These are phyloP conservation scores for Martiniozyma asiatica DNA, from an alignment of 1,139 yeast species.

Conservation along the genomic window DNA sequence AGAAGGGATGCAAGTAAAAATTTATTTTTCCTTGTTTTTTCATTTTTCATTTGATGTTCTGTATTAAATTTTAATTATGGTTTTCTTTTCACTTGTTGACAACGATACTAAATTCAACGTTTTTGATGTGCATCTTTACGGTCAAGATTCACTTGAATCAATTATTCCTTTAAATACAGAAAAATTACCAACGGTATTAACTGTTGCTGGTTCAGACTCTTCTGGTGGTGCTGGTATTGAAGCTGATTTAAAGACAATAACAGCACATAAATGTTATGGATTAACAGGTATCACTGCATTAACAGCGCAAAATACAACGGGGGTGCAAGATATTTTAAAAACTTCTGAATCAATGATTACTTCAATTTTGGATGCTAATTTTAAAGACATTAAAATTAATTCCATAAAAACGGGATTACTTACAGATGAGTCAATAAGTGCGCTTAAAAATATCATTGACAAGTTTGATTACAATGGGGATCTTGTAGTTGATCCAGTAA, in stretches of 20 bases:
- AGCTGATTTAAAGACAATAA: constrained; percentile 78
- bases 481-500: constrained; percentile 9
- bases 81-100: too few species aligned
- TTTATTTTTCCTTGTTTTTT: too few species aligned
- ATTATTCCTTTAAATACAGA: constrained; percentile 3
- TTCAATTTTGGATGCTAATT: constrained; percentile 5
- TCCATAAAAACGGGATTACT: constrained; percentile 80
- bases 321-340: constrained; percentile 30
- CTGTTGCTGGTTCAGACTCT: constrained; percentile 76
- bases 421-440: constrained; percentile 30
- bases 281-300: constrained; percentile 71
- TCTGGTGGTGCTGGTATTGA: constrained; percentile 96
- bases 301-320: constrained; percentile 70
- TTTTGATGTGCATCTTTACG: not conserved
- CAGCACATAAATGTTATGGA: constrained; percentile 72
- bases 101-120: too few species aligned
- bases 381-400: constrained; percentile 37
- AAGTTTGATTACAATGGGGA: constrained; percentile 23
- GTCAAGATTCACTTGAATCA: constrained; percentile 1
- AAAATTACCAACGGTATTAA: constrained; percentile 29
- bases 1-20: too few species aligned
- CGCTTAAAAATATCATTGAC: constrained; percentile 33
- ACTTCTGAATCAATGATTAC: constrained; percentile 1
- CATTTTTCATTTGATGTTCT: too few species aligned
- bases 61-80: too few species aligned